Evolutionary conservation across 2,329 filamentous ascomycete genomes (phyloP).

Genomic region (Conoideocrella luteorostrata): DNA sequence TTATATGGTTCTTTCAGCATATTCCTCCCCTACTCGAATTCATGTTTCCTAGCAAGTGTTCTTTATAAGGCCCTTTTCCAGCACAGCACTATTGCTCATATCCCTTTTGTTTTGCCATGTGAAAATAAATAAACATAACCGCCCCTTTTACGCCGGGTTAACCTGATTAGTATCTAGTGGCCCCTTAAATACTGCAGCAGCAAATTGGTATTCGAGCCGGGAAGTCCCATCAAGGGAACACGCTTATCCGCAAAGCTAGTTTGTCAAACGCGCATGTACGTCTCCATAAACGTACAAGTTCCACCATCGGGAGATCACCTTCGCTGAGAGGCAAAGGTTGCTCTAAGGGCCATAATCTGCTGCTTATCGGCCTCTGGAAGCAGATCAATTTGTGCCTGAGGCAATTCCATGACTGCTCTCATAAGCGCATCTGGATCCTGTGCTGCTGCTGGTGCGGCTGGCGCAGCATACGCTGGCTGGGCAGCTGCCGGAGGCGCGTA

Average conservation of each 20-base stretch:
- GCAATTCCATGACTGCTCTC: slow-evolving; percentile 73
- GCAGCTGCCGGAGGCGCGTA: slow-evolving; percentile 37
- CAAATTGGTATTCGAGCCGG: neutral
- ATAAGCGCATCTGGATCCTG: slow-evolving; percentile 67
- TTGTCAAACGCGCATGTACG: too few relatives aligned
- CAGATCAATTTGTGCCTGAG: slow-evolving; percentile 72
- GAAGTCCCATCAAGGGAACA: neutral
- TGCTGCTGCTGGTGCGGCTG: slow-evolving; percentile 22
- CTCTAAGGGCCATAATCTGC: slow-evolving; percentile 73
- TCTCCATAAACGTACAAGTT: too few relatives aligned
- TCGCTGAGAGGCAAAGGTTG: slow-evolving; percentile 46
- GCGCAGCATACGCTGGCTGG: slow-evolving; percentile 29
- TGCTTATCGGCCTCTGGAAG: slow-evolving; percentile 67
- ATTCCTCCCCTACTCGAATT: too few relatives aligned
- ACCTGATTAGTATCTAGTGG: neutral
- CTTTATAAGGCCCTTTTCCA: too few relatives aligned
- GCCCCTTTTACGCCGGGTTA: neutral
- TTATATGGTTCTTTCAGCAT: too few relatives aligned
- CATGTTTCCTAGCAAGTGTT: too few relatives aligned
- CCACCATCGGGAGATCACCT: too few relatives aligned
- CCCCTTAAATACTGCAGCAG: neutral
- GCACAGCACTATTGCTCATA: too few relatives aligned
- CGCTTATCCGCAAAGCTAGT: neutral
- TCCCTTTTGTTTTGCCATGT: too few relatives aligned
- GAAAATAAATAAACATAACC: too few relatives aligned